Evolutionary conservation across 2,329 filamentous ascomycete genomes (phyloP), one percentile per base, ranked within the genome.

Genomic region (Penicillium thymicola): DNA sequence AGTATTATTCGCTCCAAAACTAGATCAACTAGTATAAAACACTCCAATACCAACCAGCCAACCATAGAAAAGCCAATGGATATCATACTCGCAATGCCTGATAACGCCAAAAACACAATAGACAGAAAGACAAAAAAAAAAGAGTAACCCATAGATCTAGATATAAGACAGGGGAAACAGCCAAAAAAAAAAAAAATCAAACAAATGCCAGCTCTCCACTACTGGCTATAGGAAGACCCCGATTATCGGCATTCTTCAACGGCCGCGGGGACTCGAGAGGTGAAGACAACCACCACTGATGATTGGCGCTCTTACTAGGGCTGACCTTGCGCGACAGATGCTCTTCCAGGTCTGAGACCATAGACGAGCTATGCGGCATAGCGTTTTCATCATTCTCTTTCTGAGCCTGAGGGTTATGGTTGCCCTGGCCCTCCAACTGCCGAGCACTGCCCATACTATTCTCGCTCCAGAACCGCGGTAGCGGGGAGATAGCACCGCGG

Each of bases 401-500:
- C 7, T 14, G 44, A 27, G 49, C 28, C 27, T 57, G 60, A 10
- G 56, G 34, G 25, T 60, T 58, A 43, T 54, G 59, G 25, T 60
- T 58, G 46, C 55, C 59, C 14, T 60, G 65, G 4, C 60, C 60
- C n/a, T 66, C 69, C 30, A 64, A 54, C 3, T 59, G 69, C 28
- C 60, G 63, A 36, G 55, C 52, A 59, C 67, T 68, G 48, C 54
- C 60, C 50, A 75, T 49, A 53, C 71, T 74, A 18, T 64, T 60
- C 37, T 75, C 70, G 42, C 72, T 75, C 65, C 68, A 72, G 57
- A 72, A 73, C 18, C 67, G 70, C 9, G 72, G 72, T 11, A 75
- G 64, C 2, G 72, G 71, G 10, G 71, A 65, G 50, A 75, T 71
- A 16, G 70, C 67, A 10, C 70, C 68, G 0, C 71, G 71, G 55